phyloP scores from a whole-genome alignment of 345 rosid species.

The Excoecaria cochinchinensis region DNA sequence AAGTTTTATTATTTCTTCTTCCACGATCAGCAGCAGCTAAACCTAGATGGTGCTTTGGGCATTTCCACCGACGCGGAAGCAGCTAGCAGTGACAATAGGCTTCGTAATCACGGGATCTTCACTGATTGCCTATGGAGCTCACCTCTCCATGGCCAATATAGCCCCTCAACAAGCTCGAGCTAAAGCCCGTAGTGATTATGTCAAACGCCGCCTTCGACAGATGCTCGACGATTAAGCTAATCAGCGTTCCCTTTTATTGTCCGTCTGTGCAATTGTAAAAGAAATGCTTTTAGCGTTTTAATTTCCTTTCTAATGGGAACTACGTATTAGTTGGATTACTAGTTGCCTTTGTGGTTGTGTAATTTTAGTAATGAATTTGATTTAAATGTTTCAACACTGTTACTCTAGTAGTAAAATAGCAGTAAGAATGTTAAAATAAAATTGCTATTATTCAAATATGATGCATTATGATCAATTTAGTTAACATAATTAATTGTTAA shows the following conservation, averaged over 20 bases:
- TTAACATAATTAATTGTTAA: no score
- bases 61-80: constrained; percentile 69
- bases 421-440: no score
- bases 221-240: constrained; percentile 43
- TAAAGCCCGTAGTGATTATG: constrained; percentile 57
- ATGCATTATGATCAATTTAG: no score
- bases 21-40: background rate
- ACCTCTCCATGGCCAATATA: constrained; percentile 56
- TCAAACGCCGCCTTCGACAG: constrained; percentile 62
- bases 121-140: constrained; percentile 52
- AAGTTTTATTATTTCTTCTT: background rate
- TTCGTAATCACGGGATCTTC: constrained; percentile 48
- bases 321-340: no score
- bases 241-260: background rate
- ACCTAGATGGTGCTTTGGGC: constrained; percentile 49
- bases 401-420: no score
- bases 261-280: no score
- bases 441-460: no score
- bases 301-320: no score
- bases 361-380: no score
- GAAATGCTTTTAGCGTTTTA: no score
- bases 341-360: no score
- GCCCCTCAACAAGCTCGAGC: constrained; percentile 73
- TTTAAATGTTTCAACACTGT: no score
- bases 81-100: constrained; percentile 43